Evolutionary conservation across 441 rosid genomes (phyloP).

Genomic region (Euphorbia corollata): DNA sequence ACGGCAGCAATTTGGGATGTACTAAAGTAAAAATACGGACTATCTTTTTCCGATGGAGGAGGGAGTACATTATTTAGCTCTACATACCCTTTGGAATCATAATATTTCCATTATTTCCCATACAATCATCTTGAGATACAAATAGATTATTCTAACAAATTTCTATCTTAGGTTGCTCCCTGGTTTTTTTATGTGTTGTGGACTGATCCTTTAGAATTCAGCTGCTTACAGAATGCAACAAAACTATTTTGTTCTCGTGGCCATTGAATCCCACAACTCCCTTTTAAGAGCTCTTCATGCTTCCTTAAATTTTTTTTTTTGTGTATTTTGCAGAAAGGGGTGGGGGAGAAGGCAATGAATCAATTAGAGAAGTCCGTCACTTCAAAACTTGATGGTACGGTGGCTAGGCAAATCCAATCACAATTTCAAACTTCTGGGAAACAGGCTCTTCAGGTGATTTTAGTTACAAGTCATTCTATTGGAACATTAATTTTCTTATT

Average conservation of each 20-base stretch:
- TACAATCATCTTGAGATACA: not conserved
- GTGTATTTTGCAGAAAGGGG: constrained; percentile 49
- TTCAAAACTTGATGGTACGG: constrained; percentile 57
- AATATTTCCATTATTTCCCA: not conserved
- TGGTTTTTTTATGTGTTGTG: constrained; percentile 1
- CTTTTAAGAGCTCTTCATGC: not conserved
- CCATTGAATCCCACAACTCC: constrained; percentile 3
- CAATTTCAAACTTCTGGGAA: constrained; percentile 78
- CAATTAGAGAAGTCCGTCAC: constrained; percentile 60
- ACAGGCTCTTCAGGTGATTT: constrained; percentile 67
- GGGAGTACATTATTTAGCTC: not conserved
- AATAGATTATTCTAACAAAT: constrained; percentile 3
- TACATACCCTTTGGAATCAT: not conserved
- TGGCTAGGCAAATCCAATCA: constrained; percentile 65
- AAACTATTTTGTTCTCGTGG: constrained; percentile 6
- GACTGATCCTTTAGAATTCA: constrained; percentile 11
- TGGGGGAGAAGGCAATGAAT: constrained; percentile 58
- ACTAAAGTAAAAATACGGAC: not conserved
- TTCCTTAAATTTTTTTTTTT: not conserved
- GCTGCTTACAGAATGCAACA: constrained; percentile 6
- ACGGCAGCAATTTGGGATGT: not conserved
- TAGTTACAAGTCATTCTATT: constrained; percentile 9
- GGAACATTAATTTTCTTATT: not conserved
- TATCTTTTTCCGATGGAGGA: not conserved
- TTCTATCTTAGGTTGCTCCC: constrained; percentile 5